Base-by-base conservation (phyloP, 352 stramenopile species). In the Phytophthora lateralis region DNA sequence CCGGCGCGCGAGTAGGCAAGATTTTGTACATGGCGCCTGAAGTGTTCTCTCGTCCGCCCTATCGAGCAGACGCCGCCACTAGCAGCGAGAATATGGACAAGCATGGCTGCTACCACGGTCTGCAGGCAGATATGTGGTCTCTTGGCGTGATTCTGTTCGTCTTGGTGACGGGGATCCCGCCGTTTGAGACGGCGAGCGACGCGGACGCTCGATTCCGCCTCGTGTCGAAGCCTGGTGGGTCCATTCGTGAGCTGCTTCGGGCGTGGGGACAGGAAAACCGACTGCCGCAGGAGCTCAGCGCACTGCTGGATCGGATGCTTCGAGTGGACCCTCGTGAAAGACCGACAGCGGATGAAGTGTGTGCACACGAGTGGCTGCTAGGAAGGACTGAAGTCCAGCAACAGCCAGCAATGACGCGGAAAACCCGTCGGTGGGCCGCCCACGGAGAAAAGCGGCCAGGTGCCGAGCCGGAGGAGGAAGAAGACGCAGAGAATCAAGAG, bases 21-120 rank as follows among this genome's bases (percentile, higher is more conserved):
- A 35, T 66, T 14, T 84, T 88, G 58, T 90, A 88, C 53, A 88
- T 90, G 80, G 80, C 80, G 0, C 80, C 80, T 0, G 80, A 90
- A 45, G 80, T 90, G 32, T 71, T 79, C 44, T 50, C 59, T 32
- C 56, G 63, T 3, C 44, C 49, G 24, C 17, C 17, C 7, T 63
- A 54, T 35, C 39, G 48, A 30, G 32, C 34, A 10, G 46, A 60
- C 24, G 21, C 34, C 29, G 37, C 6, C n/a, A n/a, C 21, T 15
- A 41, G 14, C 15, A 30, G 1, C 10, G 35, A 8, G 34, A 65
- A 34, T n/a, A 44, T 43, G 34, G 57, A 62, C 34, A 18, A 52
- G 2, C 49, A 44, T 10, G 56, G 60, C n/a, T 53, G 49, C 29
- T 85, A 82, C 60, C 60, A 88, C 37, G 80, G 74, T 8, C 57